Evolutionary conservation across 768 basidiomycete genomes (phyloP), one percentile per base, ranked within the genome.

Genomic region (Mycena belliarum): DNA sequence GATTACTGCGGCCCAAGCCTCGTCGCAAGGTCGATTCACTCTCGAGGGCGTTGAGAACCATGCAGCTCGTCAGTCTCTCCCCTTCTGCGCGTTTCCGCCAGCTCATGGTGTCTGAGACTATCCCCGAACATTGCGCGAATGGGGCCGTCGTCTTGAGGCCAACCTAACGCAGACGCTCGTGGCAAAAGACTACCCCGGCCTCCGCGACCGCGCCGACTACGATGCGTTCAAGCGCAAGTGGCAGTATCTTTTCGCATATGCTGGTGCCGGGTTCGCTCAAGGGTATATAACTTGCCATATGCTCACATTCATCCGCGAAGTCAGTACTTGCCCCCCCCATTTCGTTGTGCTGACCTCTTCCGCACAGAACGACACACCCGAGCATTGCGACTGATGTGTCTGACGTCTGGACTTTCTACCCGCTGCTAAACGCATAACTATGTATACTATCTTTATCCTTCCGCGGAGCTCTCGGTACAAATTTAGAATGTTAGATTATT

Each of bases 61-160:
- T 62, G 85, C 87, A 46, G 84, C 88, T 40, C 89, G 87, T 88
- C 66, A 72, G 86, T 74, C 41, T 21, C 6, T 32, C 54, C 44
- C 54, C 47, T 46, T 49, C 42, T 18, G 18, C n/a, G 11, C 51
- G 23, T 41, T 43, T 32, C 47, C 21, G 32, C 48, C 33, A n/a
- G 47, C 46, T 25, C 45, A 70, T 26, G 12, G 40, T 43, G 16
- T 7, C 32, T 24, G 51, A 83, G 85, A 93, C 68, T 93, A 96
- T 74, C 92, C 94, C 28, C 87, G 93, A 48, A 96, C 94, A 25
- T 81, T 96, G n/a, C 85, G 93, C 49, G 92, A 93, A 75, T 96
- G 94, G 94, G 85, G 85, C 28, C 79, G 87, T 28, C 83, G 92
- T 28, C 84, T 95, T 56, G 85, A 87, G 57, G 73, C 75, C 45